A percentile compares a stretch with the other conserved stretches of the same genome.
Evolutionary conservation across 805 yeast species (phyloP).

Genomic region (Schizosaccharomyces pombe): DNA sequence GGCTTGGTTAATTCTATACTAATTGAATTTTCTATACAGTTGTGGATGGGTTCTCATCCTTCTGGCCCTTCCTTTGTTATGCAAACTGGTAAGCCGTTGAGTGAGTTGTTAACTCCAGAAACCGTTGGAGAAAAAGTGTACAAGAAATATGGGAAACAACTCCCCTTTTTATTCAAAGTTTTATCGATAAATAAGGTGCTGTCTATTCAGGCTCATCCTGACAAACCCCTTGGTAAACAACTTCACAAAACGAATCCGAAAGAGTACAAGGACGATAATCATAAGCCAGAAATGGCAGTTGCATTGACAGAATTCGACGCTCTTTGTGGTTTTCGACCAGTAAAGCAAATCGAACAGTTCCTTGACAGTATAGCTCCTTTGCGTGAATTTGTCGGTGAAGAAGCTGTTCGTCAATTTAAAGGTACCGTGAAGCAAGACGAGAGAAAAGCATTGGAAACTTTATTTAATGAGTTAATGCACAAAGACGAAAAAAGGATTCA

Average conservation of each 20-base stretch:
- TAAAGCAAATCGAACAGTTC: slow-evolving; percentile 46
- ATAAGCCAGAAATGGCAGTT: slow-evolving; percentile 98
- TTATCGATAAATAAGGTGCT: slow-evolving; percentile 79
- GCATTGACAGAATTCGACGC: slow-evolving; percentile 93
- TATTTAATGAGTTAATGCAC: slow-evolving; percentile 70
- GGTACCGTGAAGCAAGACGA: slow-evolving; percentile 18
- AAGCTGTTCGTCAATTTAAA: slow-evolving; percentile 30
- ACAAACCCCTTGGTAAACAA: slow-evolving; percentile 54
- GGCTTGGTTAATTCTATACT: background rate
- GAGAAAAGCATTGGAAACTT: slow-evolving; percentile 38
- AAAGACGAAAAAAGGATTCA: slow-evolving; percentile 38
- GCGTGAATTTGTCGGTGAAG: slow-evolving; percentile 40
- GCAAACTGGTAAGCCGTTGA: slow-evolving; percentile 32
- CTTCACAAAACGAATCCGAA: slow-evolving; percentile 67
- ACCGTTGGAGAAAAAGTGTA: slow-evolving; percentile 37
- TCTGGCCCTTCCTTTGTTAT: slow-evolving; percentile 55
- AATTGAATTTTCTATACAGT: slow-evolving; percentile 13
- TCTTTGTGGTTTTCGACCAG: slow-evolving; percentile 91
- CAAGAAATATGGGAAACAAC: slow-evolving; percentile 37
- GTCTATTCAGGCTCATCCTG: slow-evolving; percentile 95
- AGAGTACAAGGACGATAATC: slow-evolving; percentile 86
- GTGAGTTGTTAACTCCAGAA: slow-evolving; percentile 34
- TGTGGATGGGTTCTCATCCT: slow-evolving; percentile 99
- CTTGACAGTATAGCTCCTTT: slow-evolving; percentile 60
- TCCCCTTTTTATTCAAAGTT: slow-evolving; percentile 87